phyloP scores from a whole-genome alignment of 306 rosid species.

The Cicer pinnatifidum region DNA sequence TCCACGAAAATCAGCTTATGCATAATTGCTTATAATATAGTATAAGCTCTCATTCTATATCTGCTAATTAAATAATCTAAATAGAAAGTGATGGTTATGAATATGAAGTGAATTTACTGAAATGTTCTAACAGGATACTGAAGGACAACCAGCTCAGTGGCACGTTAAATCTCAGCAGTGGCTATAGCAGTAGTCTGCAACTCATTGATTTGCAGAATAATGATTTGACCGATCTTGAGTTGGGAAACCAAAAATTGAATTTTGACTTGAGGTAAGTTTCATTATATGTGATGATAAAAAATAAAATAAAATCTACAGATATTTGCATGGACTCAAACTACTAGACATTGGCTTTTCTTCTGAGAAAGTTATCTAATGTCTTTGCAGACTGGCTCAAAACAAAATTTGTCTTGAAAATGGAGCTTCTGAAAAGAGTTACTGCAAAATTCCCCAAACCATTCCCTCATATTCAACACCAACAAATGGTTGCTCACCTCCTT shows the following conservation, averaged over 20 bases:
- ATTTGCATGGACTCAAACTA: constrained; percentile 31
- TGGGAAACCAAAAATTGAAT: neutral
- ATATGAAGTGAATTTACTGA: constrained; percentile 29
- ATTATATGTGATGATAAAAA: constrained; percentile 13
- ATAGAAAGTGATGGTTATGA: constrained; percentile 16
- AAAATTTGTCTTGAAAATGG: constrained; percentile 50
- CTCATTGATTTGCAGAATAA: constrained; percentile 49
- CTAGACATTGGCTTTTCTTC: constrained; percentile 27
- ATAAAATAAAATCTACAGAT: neutral
- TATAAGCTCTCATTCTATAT: neutral
- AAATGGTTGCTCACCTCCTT: constrained; percentile 47
- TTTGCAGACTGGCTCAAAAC: constrained; percentile 62
- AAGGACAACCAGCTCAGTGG: constrained; percentile 47
- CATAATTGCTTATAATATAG: neutral
- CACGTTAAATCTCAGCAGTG: constrained; percentile 45
- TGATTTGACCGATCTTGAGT: constrained; percentile 1
- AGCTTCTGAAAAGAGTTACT: constrained; percentile 45
- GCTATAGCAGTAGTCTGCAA: constrained; percentile 43
- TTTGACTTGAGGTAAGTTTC: constrained; percentile 47
- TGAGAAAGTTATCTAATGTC: constrained; percentile 38
- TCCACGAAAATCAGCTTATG: neutral
- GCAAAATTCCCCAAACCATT: constrained; percentile 37
- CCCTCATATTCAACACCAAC: constrained; percentile 44
- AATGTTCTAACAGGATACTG: constrained; percentile 48
- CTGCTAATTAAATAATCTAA: neutral